Evolutionary conservation across 2,329 filamentous ascomycete genomes (phyloP), one percentile per base, ranked within the genome.

Genomic region (Trichoderma lentiforme): DNA sequence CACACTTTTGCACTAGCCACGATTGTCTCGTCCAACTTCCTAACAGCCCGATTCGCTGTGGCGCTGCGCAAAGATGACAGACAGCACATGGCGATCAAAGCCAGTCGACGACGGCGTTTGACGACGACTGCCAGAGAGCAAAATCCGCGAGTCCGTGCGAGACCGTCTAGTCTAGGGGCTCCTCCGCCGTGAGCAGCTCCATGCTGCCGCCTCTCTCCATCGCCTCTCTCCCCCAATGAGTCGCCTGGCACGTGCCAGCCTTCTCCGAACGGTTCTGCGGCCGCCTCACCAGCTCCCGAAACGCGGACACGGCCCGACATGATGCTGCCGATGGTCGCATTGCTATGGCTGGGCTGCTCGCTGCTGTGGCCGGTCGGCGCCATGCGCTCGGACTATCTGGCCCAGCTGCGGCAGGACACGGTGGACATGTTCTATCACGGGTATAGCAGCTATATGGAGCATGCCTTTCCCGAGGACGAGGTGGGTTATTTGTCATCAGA

Each of bases 381-480:
- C 43, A 91, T 91, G 88, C 84, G 84, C 53, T 82, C 85, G n/a
- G 84, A 83, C 72, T 85, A 84, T 76, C 83, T 91, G 72, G 84
- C 85, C 63, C 83, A 86, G 76, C 80, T 91, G 77, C 86, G 89
- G 68, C 85, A 84, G 74, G 86, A 90, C 72, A 90, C 89, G 12
- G 87, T 90, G 72, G 87, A 93, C 76, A 94, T 98, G 87, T 98
- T 98, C 85, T 97, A 97, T 82, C 96, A 99, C 85, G 96, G 96
- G 73, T 98, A 91, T 84, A 91, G 95, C 83, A 97, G 95, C 81
- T 99, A 99, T 84, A 96, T 98, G 91, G 84, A 89, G 75, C 87
- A 97, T 81, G 96, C 95, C 72, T 99, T 98, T 79, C 96, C 96
- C 14, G 96, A 98, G 82, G 96, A 99, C 79, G 96, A 96, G 88